phyloP scores from a whole-genome alignment of 1,284 basidiomycete species.

The Mycena sp. region DNA sequence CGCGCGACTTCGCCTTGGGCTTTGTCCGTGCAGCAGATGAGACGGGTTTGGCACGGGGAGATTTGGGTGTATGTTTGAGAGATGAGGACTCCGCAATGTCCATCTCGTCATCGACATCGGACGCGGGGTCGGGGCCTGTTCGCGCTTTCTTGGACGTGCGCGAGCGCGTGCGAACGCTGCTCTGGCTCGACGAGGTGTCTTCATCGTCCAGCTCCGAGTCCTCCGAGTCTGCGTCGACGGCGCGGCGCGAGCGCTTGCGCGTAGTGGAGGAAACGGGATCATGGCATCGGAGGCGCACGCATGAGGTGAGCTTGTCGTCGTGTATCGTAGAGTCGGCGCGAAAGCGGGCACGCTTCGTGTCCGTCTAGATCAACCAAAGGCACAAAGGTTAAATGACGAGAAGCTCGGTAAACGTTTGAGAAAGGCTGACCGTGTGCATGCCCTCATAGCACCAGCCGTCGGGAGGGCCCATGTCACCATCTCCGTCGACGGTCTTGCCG shows the following conservation, averaged over 20 bases:
- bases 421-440: slow-evolving; percentile 69
- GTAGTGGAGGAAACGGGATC: slow-evolving; percentile 36
- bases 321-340: slow-evolving; percentile 74
- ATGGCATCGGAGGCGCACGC: slow-evolving; percentile 62
- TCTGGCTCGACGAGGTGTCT: slow-evolving; percentile 24
- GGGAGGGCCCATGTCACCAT: slow-evolving; percentile 81
- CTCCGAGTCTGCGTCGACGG: slow-evolving; percentile 20
- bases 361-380: slow-evolving; percentile 56
- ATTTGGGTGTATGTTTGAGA: slow-evolving; percentile 11
- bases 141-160: slow-evolving; percentile 20
- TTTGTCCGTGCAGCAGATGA: slow-evolving; percentile 3
- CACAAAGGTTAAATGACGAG: neutral
- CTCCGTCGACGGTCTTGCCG: slow-evolving; percentile 71
- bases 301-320: slow-evolving; percentile 74
- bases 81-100: neutral
- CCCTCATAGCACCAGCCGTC: slow-evolving; percentile 88
- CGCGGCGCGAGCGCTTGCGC: slow-evolving; percentile 24
- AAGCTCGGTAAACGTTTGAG: slow-evolving; percentile 4
- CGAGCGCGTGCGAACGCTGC: slow-evolving; percentile 29
- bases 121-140: neutral
- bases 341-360: slow-evolving; percentile 77
- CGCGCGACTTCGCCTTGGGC: slow-evolving; percentile 13
- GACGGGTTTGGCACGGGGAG: slow-evolving; percentile 24
- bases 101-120: slow-evolving; percentile 27
- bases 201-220: slow-evolving; percentile 16